Conservation (phyloP, 805 yeast species). For the Ogataea sp. region DNA sequence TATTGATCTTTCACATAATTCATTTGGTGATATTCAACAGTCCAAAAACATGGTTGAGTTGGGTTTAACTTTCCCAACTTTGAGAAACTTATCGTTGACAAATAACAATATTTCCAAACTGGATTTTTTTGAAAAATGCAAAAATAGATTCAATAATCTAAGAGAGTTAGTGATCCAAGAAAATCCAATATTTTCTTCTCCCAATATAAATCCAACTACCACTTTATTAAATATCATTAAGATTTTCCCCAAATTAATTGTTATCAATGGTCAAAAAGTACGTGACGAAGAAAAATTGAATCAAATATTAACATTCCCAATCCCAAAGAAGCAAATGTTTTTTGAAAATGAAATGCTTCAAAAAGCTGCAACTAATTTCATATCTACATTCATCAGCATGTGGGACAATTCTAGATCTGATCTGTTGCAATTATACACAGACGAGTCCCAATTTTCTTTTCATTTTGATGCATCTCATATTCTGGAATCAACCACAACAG, state of each 20-base stretch:
- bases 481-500: slow-evolving; percentile 1
- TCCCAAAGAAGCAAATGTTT: slow-evolving; percentile 54
- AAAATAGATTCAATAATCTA: slow-evolving; percentile 60
- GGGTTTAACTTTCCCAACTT: slow-evolving; percentile 64
- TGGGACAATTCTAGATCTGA: slow-evolving; percentile 80
- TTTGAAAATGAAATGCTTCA: slow-evolving; percentile 74
- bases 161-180: slow-evolving; percentile 73
- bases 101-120: slow-evolving; percentile 59
- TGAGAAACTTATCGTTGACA: slow-evolving; percentile 73
- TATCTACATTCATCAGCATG: slow-evolving; percentile 62
- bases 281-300: slow-evolving; percentile 62
- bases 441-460: slow-evolving; percentile 77
- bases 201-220: slow-evolving; percentile 25
- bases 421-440: slow-evolving; percentile 65
- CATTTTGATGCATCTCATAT: slow-evolving; percentile 62
- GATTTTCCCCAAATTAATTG: slow-evolving; percentile 70
- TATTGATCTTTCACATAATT: slow-evolving; percentile 61
- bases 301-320: slow-evolving; percentile 46
- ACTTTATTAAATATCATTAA: slow-evolving; percentile 57
- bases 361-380: slow-evolving; percentile 64
- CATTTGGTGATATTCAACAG: slow-evolving; percentile 40
- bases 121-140: slow-evolving; percentile 64
- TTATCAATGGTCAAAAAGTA: slow-evolving; percentile 70
- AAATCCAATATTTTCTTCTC: slow-evolving; percentile 55
- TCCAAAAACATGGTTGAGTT: slow-evolving; percentile 47